Percentiles rank a stretch among this genome's conserved stretches.
Evolutionary conservation across 73 alveolate species (phyloP).

Genomic region (Stentor roeselii): DNA sequence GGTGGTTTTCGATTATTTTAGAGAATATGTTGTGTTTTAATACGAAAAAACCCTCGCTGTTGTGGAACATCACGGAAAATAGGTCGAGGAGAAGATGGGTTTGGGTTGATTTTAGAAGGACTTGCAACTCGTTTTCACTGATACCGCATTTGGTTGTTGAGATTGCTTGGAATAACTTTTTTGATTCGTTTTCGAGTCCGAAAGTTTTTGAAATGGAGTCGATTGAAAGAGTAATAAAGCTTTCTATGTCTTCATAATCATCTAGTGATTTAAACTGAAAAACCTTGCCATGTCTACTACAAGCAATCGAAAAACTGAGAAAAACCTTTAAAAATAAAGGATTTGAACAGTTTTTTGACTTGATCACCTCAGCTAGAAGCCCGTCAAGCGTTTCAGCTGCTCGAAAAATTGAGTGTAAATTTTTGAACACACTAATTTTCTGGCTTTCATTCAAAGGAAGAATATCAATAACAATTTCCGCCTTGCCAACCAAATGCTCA

Average conservation of each 20-base stretch:
- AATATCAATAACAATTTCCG: neutral
- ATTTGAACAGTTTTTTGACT: neutral
- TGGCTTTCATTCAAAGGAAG: neutral
- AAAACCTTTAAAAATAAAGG: conserved; percentile 36
- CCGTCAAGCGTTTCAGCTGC: neutral
- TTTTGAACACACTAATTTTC: neutral
- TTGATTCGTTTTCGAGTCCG: neutral
- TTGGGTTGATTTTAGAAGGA: neutral
- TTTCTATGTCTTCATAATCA: neutral
- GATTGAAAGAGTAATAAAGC: neutral
- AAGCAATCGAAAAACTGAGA: conserved; percentile 15
- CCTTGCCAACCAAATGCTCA: conserved; percentile 35
- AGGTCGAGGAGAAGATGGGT: neutral
- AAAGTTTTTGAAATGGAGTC: neutral
- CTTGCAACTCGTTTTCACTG: conserved; percentile 9
- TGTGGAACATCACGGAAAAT: neutral
- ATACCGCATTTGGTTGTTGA: neutral
- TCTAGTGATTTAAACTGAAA: neutral
- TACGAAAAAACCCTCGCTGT: conserved; percentile 5
- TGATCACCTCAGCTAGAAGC: neutral
- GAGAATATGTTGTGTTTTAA: neutral
- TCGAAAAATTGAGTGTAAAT: neutral
- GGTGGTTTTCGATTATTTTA: neutral
- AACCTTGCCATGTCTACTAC: neutral
- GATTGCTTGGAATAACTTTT: neutral